These are phyloP conservation scores for Saksenaea oblongispora DNA, from an alignment of 371 early-diverging fungal genomes.

Conservation along the genomic window DNA sequence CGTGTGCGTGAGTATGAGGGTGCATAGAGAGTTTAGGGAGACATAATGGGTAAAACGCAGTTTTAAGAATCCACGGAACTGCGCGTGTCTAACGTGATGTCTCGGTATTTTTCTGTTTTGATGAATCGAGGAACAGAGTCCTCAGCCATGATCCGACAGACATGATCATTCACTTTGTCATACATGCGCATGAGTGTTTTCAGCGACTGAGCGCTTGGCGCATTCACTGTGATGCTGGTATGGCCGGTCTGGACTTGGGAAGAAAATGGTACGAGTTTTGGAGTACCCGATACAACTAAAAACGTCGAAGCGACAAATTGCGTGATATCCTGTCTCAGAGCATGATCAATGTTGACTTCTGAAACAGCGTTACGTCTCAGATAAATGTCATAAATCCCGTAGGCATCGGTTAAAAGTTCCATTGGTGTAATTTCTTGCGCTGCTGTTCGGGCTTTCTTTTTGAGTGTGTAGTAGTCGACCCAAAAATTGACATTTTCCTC, in stretches of 20 bases:
- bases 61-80: not conserved
- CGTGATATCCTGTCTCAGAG: constrained; percentile 40
- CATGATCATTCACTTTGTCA: constrained; percentile 63
- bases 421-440: constrained; percentile 12
- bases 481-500: constrained; percentile 75
- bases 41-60: not conserved
- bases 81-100: constrained; percentile 12
- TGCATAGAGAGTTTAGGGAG: not conserved
- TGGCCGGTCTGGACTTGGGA: constrained; percentile 11
- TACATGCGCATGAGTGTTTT: constrained; percentile 44
- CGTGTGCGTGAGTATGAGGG: not conserved
- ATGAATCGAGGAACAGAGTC: constrained; percentile 75
- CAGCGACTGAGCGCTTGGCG: constrained; percentile 13
- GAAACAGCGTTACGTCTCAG: constrained; percentile 45
- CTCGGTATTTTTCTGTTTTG: constrained; percentile 57
- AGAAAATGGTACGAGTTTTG: constrained; percentile 17
- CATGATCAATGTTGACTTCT: constrained; percentile 61
- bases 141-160: constrained; percentile 72
- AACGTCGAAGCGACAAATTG: constrained; percentile 31
- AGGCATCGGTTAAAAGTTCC: constrained; percentile 49
- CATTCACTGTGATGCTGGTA: constrained; percentile 12
- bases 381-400: constrained; percentile 59
- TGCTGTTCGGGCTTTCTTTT: constrained; percentile 21
- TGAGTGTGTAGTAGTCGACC: constrained; percentile 49
- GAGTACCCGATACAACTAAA: constrained; percentile 14